Evolutionary conservation across 2,329 filamentous ascomycete genomes (phyloP), one percentile per base, ranked within the genome.

Genomic region (Penicillium sp.): DNA sequence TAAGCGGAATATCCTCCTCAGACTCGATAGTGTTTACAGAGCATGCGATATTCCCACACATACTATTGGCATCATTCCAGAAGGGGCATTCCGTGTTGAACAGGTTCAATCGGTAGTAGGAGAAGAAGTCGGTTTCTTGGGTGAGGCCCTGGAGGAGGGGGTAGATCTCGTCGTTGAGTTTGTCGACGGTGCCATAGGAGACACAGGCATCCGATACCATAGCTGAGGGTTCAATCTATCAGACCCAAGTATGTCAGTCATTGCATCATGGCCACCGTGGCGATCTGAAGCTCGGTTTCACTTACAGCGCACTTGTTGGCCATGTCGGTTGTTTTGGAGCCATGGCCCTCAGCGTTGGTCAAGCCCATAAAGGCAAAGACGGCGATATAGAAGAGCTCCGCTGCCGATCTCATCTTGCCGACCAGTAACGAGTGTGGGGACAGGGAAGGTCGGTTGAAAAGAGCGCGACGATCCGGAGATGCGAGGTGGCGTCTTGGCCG

Each of bases 21-120:
- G 94, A 90, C 44, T 97, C 91, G 50, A 97, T 78, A 0, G 91
- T 97, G 65, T 93, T 89, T 14, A 98, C 93, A 9, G 91, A 87
- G 67, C 93, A 98, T 16, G 90, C 93, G 59, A 95, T 89, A 71
- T 98, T 98, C 55, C 90, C 93, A 70, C 93, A 98, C 78, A 96
- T 87, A 68, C 88, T 88, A 69, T 86, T 86, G 51, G 89, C 85
- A 68, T 98, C 93, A 64, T 84, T 81, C 91, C 93, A 98, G 68
- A 97, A 98, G 0, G 93, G 93, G 64, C 93, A 98, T 71, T 81
- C 82, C 69, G 93, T 95, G 69, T 94, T 86, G 71, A 89, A 98
- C 16, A 98, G 79, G 67, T 96, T 97, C 37, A 98, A 75, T 47
- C 93, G 85, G 74, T 97, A 98, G 71, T 97, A 89, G 43, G 91